A percentile compares a stretch with the other conserved stretches of the same genome.
phyloP scores from a whole-genome alignment of 345 rosid species.

The Cardamine chenopodiifolia region DNA sequence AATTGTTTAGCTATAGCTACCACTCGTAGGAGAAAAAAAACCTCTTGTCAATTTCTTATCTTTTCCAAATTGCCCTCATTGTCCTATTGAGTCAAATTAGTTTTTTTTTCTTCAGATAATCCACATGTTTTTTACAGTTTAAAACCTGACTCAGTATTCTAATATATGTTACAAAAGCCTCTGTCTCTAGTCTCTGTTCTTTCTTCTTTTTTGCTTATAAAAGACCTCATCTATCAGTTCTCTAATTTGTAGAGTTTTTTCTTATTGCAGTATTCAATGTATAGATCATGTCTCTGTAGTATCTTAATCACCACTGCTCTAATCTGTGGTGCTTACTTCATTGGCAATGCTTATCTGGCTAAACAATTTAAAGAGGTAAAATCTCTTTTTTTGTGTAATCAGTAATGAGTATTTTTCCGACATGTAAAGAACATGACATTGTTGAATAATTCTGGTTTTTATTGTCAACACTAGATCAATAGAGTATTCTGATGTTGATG shows the following conservation, averaged over 20 bases:
- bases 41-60: neutral
- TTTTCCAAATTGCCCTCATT: neutral
- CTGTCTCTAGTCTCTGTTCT: constrained; percentile 9
- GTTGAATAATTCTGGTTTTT: neutral
- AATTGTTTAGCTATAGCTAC: neutral
- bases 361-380: constrained; percentile 62
- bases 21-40: neutral
- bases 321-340: constrained; percentile 62
- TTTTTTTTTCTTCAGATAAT: neutral
- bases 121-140: neutral
- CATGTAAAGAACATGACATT: neutral
- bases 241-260: neutral
- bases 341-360: constrained; percentile 50
- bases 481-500: neutral
- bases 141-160: neutral
- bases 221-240: neutral
- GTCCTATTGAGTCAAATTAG: neutral
- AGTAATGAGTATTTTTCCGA: neutral
- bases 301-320: constrained; percentile 52
- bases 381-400: constrained; percentile 27
- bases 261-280: constrained; percentile 47
- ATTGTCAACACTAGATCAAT: neutral
- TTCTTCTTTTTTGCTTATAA: neutral
- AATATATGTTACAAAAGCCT: neutral
- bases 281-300: constrained; percentile 61